Conservation (phyloP, 2,329 filamentous ascomycete species). For the Dactylellina haptotyla region DNA sequence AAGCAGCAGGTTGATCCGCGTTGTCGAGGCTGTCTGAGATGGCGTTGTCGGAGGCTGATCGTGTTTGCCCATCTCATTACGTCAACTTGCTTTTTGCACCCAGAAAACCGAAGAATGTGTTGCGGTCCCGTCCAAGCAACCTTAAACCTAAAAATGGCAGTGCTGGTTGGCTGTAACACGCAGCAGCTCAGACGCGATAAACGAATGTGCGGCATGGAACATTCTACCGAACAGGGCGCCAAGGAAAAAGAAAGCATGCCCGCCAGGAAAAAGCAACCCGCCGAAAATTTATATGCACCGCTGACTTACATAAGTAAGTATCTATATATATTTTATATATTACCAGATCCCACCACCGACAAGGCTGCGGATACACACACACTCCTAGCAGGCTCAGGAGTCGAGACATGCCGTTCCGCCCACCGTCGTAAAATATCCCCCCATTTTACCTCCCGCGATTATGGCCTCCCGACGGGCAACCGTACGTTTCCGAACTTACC, state of each 20-base stretch:
- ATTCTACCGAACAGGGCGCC: constrained; percentile 16
- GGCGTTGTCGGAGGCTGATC: too few species aligned
- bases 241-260: constrained; percentile 2
- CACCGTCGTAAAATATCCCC: not conserved
- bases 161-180: not conserved
- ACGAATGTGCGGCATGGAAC: constrained; percentile 14
- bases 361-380: not conserved
- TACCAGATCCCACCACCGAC: too few species aligned
- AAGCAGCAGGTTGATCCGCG: too few species aligned
- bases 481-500: constrained; percentile 13
- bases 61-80: not conserved
- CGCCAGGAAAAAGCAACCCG: not conserved
- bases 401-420: not conserved
- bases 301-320: not conserved
- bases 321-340: too few species aligned
- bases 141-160: constrained; percentile 49
- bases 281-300: constrained; percentile 1
- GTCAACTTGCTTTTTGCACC: not conserved
- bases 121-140: constrained; percentile 23
- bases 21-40: too few species aligned
- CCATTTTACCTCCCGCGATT: too few species aligned
- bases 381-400: too few species aligned
- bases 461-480: constrained; percentile 35
- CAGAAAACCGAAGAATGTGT: too few species aligned
- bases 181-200: constrained; percentile 43